Base-by-base conservation (phyloP, 1,284 basidiomycete genomes). In the Sanghuangporus baumii region DNA sequence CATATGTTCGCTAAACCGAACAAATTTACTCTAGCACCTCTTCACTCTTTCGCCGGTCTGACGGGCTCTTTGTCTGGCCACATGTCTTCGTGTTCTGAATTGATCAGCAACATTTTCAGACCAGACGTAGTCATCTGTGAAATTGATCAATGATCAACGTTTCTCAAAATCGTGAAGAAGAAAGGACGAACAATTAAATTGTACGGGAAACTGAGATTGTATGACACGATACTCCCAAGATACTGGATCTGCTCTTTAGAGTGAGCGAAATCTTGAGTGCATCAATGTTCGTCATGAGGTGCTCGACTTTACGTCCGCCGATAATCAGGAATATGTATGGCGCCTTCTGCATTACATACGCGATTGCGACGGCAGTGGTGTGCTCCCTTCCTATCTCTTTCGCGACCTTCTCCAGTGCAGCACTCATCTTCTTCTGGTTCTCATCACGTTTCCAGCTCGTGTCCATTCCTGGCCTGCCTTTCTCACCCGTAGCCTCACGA, bases 231-330 rank as follows among this genome's bases (percentile, higher is more conserved):
- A 16, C 61, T 60, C 56, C 67, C 67, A n/a, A 67, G 48, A 37
- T 56, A 62, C 57, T 65, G 57, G 43, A 70, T 67, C 46, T 71
- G 67, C 31, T 64, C 68, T 8, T 59, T 54, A 11, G 68, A 68
- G n/a, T n/a, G 20, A 72, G 64, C n/a, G n/a, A 65, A 62, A 73
- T 65, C 18, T 61, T 56, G 23, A 73, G 66, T 34, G 67, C 69
- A 26, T 69, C 61, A 61, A 73, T 69, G 63, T 73, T 73, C 55
- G 66, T 70, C 37, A 68, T 52, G 6, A 73, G 64, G 56, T 70
- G 71, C 60, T 69, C 61, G 56, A 71, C 56, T 62, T 71, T 73
- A 48, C 69, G 65, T 0, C 69, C 71, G 11, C 71, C 71, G 31
- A 71, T 60, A 68, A 69, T 61, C 26, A 55, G 60, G 60, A 69